Evolutionary conservation across 768 basidiomycete genomes (phyloP).

Genomic region (Collybia sp.): DNA sequence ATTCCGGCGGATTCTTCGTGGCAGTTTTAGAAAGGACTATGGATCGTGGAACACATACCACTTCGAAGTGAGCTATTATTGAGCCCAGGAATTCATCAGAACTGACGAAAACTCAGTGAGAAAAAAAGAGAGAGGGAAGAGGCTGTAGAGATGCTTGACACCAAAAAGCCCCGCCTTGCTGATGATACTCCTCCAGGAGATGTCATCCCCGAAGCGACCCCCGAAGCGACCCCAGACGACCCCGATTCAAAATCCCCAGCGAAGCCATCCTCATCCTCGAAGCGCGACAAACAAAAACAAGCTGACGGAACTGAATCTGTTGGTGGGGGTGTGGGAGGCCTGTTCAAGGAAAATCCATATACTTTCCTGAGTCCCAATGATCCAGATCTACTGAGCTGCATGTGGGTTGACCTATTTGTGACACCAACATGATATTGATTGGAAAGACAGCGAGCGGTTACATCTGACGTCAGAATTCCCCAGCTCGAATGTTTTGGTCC

Average conservation of each 20-base stretch:
- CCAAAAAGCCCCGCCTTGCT: constrained; percentile 46
- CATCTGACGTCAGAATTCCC: constrained; percentile 72
- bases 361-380: constrained; percentile 74
- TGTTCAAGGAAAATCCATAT: constrained; percentile 90
- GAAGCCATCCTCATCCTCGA: constrained; percentile 3
- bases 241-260: too few relatives aligned
- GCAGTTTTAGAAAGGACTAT: constrained; percentile 67
- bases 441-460: constrained; percentile 56
- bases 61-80: constrained; percentile 12
- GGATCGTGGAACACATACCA: background rate
- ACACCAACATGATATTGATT: background rate
- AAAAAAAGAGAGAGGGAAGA: constrained; percentile 52
- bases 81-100: background rate
- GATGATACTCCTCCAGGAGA: constrained; percentile 14
- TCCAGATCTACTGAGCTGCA: constrained; percentile 63
- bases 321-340: constrained; percentile 23
- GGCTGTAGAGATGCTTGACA: constrained; percentile 33
- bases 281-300: constrained; percentile 11
- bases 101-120: constrained; percentile 18
- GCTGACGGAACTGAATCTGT: constrained; percentile 10
- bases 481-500: constrained; percentile 71
- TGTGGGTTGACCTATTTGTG: constrained; percentile 42
- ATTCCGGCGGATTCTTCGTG: constrained; percentile 98
- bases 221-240: constrained; percentile 1
- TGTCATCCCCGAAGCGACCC: background rate